These are phyloP conservation scores for Clavaria fumosa DNA, from an alignment of 768 basidiomycete species.

Conservation along the genomic window DNA sequence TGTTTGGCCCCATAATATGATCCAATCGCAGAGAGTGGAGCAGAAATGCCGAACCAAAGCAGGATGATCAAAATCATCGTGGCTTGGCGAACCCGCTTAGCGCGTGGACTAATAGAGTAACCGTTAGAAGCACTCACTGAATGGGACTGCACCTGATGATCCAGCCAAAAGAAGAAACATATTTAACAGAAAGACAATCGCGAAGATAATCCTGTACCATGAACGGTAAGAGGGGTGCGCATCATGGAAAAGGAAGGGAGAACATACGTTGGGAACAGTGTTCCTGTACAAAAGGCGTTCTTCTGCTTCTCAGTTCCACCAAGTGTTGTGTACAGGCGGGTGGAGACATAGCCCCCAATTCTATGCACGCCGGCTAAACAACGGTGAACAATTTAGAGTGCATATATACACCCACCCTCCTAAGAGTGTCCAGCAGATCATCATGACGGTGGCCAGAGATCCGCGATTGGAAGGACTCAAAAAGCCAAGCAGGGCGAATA, in stretches of 20 bases:
- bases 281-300: conserved; percentile 79
- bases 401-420: conserved; percentile 39
- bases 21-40: conserved; percentile 75
- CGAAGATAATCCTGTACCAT: conserved; percentile 54
- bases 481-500: conserved; percentile 87
- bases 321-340: conserved; percentile 65
- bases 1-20: conserved; percentile 77
- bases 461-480: conserved; percentile 93
- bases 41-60: conserved; percentile 90
- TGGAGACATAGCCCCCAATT: conserved; percentile 80
- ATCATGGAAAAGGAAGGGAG: conserved; percentile 1
- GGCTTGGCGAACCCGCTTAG: conserved; percentile 23
- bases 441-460: conserved; percentile 84
- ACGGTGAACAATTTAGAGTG: too few relatives aligned
- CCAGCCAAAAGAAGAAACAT: conserved; percentile 72
- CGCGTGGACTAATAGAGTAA: background rate
- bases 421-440: conserved; percentile 90
- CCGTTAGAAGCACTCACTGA: conserved; percentile 35
- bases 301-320: conserved; percentile 66
- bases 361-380: too few relatives aligned
- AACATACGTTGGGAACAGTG: conserved; percentile 70
- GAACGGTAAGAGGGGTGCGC: background rate
- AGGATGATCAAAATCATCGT: conserved; percentile 75
- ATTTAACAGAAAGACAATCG: conserved; percentile 79
- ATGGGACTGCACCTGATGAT: conserved; percentile 92